Evolutionary conservation across 2,329 filamentous ascomycete genomes (phyloP), one percentile per base, ranked within the genome.

Genomic region (Coccinonectria pachysandricola): DNA sequence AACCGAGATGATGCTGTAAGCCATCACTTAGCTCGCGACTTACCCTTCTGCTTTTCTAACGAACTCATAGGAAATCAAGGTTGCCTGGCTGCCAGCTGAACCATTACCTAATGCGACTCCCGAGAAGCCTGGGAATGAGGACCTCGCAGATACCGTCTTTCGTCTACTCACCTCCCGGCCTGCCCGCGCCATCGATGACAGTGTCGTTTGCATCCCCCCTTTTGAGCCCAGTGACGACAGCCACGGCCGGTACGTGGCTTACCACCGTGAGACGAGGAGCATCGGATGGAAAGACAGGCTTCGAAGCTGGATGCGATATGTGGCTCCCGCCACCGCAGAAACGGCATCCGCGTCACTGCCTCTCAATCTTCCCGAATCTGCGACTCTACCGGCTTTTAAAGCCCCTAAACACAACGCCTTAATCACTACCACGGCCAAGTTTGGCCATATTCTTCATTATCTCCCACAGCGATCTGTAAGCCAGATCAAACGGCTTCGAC

Each of bases 381-480:
- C 19, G 15, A 17, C 13, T 4, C 28, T 45, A 12, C 24, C 27
- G 5, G 21, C 32, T 4, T 31, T 30, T 17, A 17, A 23, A 2
- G n/a, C 14, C 4, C 23, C 18, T 7, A 14, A 24, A 12, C 6
- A 5, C 14, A 28, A 21, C 14, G 19, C 17, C 13, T 24, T 12
- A 12, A 35, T 34, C n/a, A 27, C 40, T 5, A 59, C 61, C 2
- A 47, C 42, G 3, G 65, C 66, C 8, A 52, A 55, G 3, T 74
- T 74, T 37, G 70, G 70, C 11, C 62, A 68, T 27, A 35, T 72
- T 17, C 55, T 74, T 0, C 61, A 65, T 32, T 18, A 21, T 7
- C 22, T 28, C 5, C 14, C 19, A 8, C 18, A 24, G n/a, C 15
- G 13, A 11, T 27, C 32, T 7, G 19, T 21, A 1, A 20, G 19